phyloP scores from a whole-genome alignment of 1,139 yeast species.

The Zygoascus hellenicus region DNA sequence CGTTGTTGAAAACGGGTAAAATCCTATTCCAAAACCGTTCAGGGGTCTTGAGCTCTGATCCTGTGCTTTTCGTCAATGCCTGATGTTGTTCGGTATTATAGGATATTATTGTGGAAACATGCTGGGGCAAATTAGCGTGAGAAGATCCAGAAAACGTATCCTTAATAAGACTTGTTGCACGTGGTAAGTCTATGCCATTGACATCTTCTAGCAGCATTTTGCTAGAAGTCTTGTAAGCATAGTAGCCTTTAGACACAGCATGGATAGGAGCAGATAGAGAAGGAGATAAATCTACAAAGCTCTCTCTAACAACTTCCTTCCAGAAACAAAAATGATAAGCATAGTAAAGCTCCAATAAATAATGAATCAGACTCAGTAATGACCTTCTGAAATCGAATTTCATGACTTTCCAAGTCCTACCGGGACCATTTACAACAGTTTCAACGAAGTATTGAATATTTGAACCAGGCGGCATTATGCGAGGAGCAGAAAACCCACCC shows the following conservation, averaged over 20 bases:
- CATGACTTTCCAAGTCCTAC: constrained; percentile 21
- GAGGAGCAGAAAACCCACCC: constrained; percentile 24
- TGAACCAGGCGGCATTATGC: constrained; percentile 26
- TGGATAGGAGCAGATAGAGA: not conserved
- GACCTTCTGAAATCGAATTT: constrained; percentile 23
- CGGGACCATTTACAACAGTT: constrained; percentile 6
- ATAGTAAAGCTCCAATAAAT: not conserved
- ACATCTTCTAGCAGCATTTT: not conserved
- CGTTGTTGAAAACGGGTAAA: no score
- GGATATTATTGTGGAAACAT: constrained; percentile 8
- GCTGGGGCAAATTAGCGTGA: not conserved
- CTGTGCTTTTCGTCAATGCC: no score
- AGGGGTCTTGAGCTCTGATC: no score
- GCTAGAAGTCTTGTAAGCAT: no score
- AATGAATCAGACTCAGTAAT: constrained; percentile 6
- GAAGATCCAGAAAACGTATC: not conserved
- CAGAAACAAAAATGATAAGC: not conserved
- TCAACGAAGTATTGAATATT: constrained; percentile 16
- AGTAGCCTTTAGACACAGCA: no score
- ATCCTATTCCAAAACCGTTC: no score
- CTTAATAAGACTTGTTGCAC: not conserved
- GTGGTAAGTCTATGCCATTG: not conserved
- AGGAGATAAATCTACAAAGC: no score
- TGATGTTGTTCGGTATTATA: not conserved
- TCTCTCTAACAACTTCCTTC: constrained; percentile 1